Percentiles rank a stretch among this genome's conserved stretches.
These are phyloP conservation scores for Niebla homalea DNA, from an alignment of 495 filamentous ascomycete species.

Conservation along the genomic window DNA sequence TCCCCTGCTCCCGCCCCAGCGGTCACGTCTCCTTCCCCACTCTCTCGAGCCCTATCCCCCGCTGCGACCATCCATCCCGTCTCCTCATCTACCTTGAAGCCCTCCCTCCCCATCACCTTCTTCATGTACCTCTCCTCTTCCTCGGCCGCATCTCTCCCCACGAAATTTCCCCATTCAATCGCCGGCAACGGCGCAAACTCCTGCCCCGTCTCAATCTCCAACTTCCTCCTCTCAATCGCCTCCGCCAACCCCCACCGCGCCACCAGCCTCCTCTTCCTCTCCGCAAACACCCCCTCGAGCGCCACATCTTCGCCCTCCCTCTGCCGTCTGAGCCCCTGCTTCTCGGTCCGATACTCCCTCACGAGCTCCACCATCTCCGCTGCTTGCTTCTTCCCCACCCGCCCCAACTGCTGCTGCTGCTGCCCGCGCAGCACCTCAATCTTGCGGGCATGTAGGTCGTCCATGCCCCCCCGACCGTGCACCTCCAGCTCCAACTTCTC, in stretches of 20 bases:
- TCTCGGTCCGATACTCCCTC: conserved; percentile 40
- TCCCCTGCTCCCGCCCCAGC: background rate
- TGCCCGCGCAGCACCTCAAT: conserved; percentile 73
- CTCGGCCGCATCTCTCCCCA: background rate
- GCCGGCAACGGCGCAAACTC: conserved; percentile 36
- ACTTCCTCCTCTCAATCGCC: conserved; percentile 46
- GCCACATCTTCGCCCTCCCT: conserved; percentile 40
- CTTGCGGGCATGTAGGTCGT: conserved; percentile 52
- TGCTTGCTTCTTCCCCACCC: conserved; percentile 50
- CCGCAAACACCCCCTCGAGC: conserved; percentile 32
- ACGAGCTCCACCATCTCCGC: conserved; percentile 44
- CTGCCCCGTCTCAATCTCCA: conserved; percentile 38
- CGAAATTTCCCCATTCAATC: conserved; percentile 10
- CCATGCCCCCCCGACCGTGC: conserved; percentile 53
- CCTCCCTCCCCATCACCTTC: background rate
- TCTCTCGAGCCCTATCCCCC: background rate
- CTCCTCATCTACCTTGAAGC: background rate
- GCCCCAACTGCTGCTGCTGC: conserved; percentile 56
- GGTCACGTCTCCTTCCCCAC: background rate
- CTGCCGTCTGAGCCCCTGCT: conserved; percentile 16
- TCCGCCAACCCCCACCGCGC: conserved; percentile 50
- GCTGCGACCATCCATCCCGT: background rate
- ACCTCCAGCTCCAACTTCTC: conserved; percentile 60
- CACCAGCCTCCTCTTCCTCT: conserved; percentile 36
- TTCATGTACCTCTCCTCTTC: background rate